Evolutionary conservation across 495 filamentous ascomycete species (phyloP).

Genomic region (Cudoniella acicularis): DNA sequence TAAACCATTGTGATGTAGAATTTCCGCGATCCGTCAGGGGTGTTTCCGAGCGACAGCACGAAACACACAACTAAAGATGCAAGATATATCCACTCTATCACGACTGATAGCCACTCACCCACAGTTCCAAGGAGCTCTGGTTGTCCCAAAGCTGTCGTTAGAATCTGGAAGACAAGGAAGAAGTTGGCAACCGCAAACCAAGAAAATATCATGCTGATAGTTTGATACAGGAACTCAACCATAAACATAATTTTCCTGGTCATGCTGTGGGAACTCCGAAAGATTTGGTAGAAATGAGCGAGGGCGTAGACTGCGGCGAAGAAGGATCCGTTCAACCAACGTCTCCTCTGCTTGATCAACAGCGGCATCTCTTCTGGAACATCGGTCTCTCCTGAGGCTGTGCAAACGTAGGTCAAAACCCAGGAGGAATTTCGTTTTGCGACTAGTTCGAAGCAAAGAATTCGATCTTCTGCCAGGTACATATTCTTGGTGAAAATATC

Average conservation of each 20-base stretch:
- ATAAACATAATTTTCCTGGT: slow-evolving; percentile 84
- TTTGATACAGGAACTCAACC: slow-evolving; percentile 92
- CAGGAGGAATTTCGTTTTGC: slow-evolving; percentile 89
- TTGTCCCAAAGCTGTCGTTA: slow-evolving; percentile 66
- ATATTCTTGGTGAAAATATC: slow-evolving; percentile 41
- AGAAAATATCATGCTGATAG: slow-evolving; percentile 82
- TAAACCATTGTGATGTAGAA: slow-evolving; percentile 67
- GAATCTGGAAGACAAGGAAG: slow-evolving; percentile 60
- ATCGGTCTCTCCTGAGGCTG: slow-evolving; percentile 92
- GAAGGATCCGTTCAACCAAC: slow-evolving; percentile 98
- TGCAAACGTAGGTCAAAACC: slow-evolving; percentile 95
- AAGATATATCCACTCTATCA: slow-evolving; percentile 77
- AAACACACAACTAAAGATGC: slow-evolving; percentile 88
- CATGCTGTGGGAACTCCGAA: slow-evolving; percentile 84
- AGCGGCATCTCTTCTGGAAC: slow-evolving; percentile 89
- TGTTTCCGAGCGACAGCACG: slow-evolving; percentile 94
- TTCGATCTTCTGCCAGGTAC: slow-evolving; percentile 78
- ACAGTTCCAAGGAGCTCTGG: slow-evolving; percentile 80
- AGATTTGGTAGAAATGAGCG: slow-evolving; percentile 88
- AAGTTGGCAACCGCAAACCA: slow-evolving; percentile 76
- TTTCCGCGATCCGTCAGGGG: slow-evolving; percentile 88
- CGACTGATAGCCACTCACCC: slow-evolving; percentile 75
- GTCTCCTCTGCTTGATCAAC: slow-evolving; percentile 88
- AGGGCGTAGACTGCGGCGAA: slow-evolving; percentile 97
- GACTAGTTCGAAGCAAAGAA: slow-evolving; percentile 98